These are phyloP conservation scores for Termitomyces sp. DNA, from an alignment of 768 basidiomycete species.

Conservation along the genomic window DNA sequence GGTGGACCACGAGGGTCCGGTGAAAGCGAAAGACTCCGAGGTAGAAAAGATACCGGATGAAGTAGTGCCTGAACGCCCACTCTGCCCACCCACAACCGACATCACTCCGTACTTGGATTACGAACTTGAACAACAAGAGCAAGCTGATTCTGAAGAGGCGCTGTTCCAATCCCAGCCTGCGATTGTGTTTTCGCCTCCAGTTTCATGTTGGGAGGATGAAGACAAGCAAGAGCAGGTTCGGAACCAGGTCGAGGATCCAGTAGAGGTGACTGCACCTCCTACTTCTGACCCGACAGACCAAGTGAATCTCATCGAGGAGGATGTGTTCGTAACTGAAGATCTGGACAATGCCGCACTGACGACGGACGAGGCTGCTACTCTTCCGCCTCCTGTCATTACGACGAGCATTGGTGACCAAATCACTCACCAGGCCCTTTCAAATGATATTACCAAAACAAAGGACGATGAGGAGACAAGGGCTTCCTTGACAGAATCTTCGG, in stretches of 20 bases:
- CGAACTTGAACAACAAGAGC: neutral
- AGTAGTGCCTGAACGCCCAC: neutral
- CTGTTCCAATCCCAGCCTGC: neutral
- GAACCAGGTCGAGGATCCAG: neutral
- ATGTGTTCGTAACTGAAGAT: neutral
- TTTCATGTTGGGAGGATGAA: neutral
- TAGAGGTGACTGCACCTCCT: neutral
- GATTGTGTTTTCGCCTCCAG: neutral
- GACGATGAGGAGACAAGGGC: neutral
- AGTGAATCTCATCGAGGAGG: neutral
- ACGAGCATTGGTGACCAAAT: neutral
- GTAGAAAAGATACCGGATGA: neutral
- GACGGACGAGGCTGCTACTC: neutral
- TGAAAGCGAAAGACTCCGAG: neutral
- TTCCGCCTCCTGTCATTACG: neutral
- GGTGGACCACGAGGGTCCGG: neutral
- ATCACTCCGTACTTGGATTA: neutral
- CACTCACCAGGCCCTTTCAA: neutral
- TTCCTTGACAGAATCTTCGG: neutral
- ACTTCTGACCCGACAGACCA: neutral
- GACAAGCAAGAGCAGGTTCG: neutral
- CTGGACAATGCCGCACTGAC: neutral
- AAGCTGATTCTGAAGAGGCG: neutral
- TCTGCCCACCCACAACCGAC: neutral
- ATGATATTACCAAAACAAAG: neutral